phyloP scores from a whole-genome alignment of 345 rosid genomes.

The Erodium maritimum region DNA sequence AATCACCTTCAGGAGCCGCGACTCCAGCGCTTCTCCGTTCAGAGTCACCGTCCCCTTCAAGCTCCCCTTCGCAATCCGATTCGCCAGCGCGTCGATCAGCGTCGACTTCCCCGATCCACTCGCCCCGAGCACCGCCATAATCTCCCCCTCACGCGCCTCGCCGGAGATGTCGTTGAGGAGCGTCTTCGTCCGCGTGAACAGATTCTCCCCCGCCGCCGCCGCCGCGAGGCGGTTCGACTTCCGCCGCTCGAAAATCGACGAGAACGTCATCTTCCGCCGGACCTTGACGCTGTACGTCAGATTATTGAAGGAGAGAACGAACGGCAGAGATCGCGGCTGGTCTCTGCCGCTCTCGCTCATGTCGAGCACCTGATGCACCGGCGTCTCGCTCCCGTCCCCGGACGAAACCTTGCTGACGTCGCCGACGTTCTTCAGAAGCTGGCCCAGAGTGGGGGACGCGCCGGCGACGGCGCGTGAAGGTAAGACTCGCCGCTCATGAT shows the following conservation, averaged over 20 bases:
- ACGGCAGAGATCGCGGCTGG: slow-evolving; percentile 40
- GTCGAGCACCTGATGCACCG: slow-evolving; percentile 43
- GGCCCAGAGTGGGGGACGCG: slow-evolving; percentile 49
- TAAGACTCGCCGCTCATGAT: slow-evolving; percentile 6
- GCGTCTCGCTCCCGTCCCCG: slow-evolving; percentile 63
- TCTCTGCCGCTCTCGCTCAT: slow-evolving; percentile 38
- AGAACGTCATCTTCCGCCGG: slow-evolving; percentile 34
- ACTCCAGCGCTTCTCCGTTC: slow-evolving; percentile 64
- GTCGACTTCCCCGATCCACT: slow-evolving; percentile 95
- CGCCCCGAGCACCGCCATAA: slow-evolving; percentile 82
- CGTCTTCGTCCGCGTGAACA: slow-evolving; percentile 42
- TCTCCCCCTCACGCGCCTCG: slow-evolving; percentile 79
- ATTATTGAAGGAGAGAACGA: slow-evolving; percentile 57
- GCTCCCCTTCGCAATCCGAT: slow-evolving; percentile 70
- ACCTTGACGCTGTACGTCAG: slow-evolving; percentile 64
- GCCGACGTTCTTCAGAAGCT: slow-evolving; percentile 62
- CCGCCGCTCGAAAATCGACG: slow-evolving; percentile 16
- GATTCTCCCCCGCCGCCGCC: slow-evolving; percentile 23
- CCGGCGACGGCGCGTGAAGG: neutral
- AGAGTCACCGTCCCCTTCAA: slow-evolving; percentile 55
- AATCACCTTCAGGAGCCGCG: slow-evolving; percentile 65
- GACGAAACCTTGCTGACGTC: slow-evolving; percentile 46
- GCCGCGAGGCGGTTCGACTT: slow-evolving; percentile 6
- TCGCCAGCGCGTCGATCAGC: slow-evolving; percentile 65
- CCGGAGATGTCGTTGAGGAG: slow-evolving; percentile 73